Evolutionary conservation across 2,329 filamentous ascomycete genomes (phyloP), one percentile per base, ranked within the genome.

Genomic region (Daldinia sp.): DNA sequence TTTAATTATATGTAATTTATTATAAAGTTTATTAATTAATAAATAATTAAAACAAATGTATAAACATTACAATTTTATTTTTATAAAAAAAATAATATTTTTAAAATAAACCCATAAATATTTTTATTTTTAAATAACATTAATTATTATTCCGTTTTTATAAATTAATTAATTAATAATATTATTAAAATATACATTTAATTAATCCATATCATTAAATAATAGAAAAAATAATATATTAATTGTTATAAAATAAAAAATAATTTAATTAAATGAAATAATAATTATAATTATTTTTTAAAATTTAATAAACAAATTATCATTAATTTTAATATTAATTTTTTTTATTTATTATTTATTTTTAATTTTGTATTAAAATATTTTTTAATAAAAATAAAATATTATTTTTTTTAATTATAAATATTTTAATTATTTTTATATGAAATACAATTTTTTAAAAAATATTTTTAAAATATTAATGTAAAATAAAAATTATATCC

Each of bases 141-240:
- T 50, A 6, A 50, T 50, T 6, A 50, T 50, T 50, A 28, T 50
- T 30, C 15, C 9, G 28, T n/a, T 30, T 2, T 28, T 13, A 12
- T 50, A 9, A 50, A 50, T 50, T 50, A 50, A 28, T 50, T 50
- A n/a, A 15, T 30, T 50, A 50, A 28, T 50, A 15, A 50, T 30
- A 50, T 50, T 50, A 50, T 50, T 50, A 15, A 50, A 28, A 50
- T 50, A 50, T 50, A 50, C 30, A 1, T 50, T 30, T 50, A 50
- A 28, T 4, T 28, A 15, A 15, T 50, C 30, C 30, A 50, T 50
- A 28, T 50, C 30, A 30, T 50, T 50, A 50, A 50, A 50, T 3
- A 1, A 50, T 26, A 33, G 1, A 50, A 50, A 13, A 50, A 28
- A 13, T 23, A 50, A 50, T n/a, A n/a, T 50, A 50, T 28, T 50